These are phyloP conservation scores for Bryoglossum gracile DNA, from an alignment of 495 filamentous ascomycete species.

Conservation along the genomic window DNA sequence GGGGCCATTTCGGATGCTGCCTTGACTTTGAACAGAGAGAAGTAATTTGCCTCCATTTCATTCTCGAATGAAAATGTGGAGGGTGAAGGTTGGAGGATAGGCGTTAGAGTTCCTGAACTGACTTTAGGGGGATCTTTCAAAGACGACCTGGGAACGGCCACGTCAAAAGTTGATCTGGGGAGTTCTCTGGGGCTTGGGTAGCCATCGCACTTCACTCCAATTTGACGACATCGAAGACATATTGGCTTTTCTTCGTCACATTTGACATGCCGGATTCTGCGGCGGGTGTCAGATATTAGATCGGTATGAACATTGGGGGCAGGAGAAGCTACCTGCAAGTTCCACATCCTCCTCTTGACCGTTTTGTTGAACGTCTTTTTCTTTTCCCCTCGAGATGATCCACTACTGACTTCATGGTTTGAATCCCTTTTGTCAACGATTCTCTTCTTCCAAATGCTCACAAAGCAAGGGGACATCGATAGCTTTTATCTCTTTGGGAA, in stretches of 20 bases:
- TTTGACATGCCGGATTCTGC: conserved; percentile 53
- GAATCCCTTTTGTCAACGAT: too few relatives aligned
- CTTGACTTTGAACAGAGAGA: background rate
- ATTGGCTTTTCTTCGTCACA: conserved; percentile 54
- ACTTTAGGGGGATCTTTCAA: too few relatives aligned
- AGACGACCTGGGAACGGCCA: background rate
- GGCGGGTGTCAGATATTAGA: conserved; percentile 12
- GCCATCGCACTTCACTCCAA: conserved; percentile 40
- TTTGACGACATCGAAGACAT: conserved; percentile 48
- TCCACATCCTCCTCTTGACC: conserved; percentile 37
- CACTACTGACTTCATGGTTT: background rate
- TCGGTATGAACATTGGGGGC: background rate
- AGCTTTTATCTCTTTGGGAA: too few relatives aligned
- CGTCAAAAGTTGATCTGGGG: conserved; percentile 27
- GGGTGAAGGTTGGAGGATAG: too few relatives aligned
- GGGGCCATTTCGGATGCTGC: background rate
- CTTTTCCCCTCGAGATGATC: background rate
- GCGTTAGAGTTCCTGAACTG: too few relatives aligned
- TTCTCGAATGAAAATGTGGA: background rate
- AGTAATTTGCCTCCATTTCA: background rate
- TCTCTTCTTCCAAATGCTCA: too few relatives aligned
- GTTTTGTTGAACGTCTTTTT: background rate
- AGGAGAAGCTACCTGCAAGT: conserved; percentile 44
- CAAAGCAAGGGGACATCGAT: too few relatives aligned
- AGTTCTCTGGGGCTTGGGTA: conserved; percentile 24